These are phyloP conservation scores for Kwoniella pini DNA, from an alignment of 768 basidiomycete species.

Conservation along the genomic window DNA sequence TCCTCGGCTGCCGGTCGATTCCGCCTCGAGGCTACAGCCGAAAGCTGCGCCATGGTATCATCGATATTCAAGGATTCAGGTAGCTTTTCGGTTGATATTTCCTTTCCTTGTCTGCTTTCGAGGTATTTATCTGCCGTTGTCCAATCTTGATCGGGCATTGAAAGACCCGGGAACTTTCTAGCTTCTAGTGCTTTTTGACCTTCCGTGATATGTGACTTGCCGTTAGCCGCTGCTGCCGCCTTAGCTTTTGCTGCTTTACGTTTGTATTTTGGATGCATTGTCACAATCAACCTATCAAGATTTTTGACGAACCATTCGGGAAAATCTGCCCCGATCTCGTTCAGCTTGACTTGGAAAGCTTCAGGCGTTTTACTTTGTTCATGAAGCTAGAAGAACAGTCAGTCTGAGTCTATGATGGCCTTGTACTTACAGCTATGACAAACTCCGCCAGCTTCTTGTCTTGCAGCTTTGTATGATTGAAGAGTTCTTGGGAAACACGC, in stretches of 20 bases:
- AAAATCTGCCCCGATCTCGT: conserved; percentile 75
- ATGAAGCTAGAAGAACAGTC: conserved; percentile 61
- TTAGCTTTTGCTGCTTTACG: conserved; percentile 61
- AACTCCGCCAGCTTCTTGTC: conserved; percentile 97
- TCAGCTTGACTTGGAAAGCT: conserved; percentile 78
- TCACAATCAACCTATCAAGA: conserved; percentile 90
- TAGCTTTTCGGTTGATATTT: conserved; percentile 31
- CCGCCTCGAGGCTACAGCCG: conserved; percentile 68
- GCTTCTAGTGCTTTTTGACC: conserved; percentile 72
- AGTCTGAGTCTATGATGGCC: background rate
- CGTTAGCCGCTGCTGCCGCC: conserved; percentile 27
- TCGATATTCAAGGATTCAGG: conserved; percentile 69
- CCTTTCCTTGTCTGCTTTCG: conserved; percentile 28
- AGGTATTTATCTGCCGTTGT: conserved; percentile 57
- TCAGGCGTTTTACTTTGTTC: conserved; percentile 73
- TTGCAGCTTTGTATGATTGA: conserved; percentile 73
- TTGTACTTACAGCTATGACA: conserved; percentile 65
- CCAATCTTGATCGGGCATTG: conserved; percentile 73
- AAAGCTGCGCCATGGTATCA: conserved; percentile 77
- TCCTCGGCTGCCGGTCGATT: conserved; percentile 56
- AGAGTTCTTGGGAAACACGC: conserved; percentile 88
- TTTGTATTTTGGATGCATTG: conserved; percentile 94
- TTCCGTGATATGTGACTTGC: conserved; percentile 39
- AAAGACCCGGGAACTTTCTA: conserved; percentile 86
- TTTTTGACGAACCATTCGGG: conserved; percentile 88